These are phyloP conservation scores for Backusella liffmaniae DNA, from an alignment of 192 early-diverging fungal species.

Conservation along the genomic window DNA sequence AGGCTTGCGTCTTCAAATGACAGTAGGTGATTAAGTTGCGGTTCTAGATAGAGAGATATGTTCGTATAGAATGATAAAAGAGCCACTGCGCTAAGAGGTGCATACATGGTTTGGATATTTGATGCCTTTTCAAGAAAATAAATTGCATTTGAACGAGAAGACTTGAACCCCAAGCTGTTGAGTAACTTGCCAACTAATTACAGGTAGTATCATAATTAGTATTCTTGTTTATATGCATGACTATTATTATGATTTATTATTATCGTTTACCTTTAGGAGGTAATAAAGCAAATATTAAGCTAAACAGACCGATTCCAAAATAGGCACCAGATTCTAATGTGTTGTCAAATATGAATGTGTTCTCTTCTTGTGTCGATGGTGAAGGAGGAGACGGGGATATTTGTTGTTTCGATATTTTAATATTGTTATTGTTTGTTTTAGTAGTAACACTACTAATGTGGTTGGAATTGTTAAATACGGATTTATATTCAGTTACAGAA, in stretches of 20 bases:
- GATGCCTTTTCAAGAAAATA: slow-evolving; percentile 25
- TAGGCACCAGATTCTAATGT: slow-evolving; percentile 29
- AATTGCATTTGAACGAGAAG: slow-evolving; percentile 26
- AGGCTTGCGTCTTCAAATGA: slow-evolving; percentile 8
- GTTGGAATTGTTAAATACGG: neutral
- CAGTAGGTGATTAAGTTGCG: slow-evolving; percentile 18
- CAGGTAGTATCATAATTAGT: neutral
- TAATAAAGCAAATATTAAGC: slow-evolving; percentile 34
- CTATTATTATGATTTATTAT: neutral
- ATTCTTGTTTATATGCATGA: neutral
- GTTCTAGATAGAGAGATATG: slow-evolving; percentile 28
- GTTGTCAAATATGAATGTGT: neutral
- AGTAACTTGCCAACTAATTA: slow-evolving; percentile 26
- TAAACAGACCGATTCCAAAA: slow-evolving; percentile 37
- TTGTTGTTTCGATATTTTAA: neutral
- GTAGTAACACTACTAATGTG: neutral
- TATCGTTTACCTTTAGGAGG: slow-evolving; percentile 33
- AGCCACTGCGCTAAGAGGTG: slow-evolving; percentile 19
- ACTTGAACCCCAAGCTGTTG: slow-evolving; percentile 32
- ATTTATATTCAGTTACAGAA: slow-evolving; percentile 11
- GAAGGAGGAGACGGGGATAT: neutral
- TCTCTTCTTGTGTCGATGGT: neutral
- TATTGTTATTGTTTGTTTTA: neutral
- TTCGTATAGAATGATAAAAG: slow-evolving; percentile 31
- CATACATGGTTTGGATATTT: slow-evolving; percentile 20